A percentile compares a stretch with the other conserved stretches of the same genome.
Evolutionary conservation across 306 rosid genomes (phyloP).

Genomic region (Sicyos baderoa): DNA sequence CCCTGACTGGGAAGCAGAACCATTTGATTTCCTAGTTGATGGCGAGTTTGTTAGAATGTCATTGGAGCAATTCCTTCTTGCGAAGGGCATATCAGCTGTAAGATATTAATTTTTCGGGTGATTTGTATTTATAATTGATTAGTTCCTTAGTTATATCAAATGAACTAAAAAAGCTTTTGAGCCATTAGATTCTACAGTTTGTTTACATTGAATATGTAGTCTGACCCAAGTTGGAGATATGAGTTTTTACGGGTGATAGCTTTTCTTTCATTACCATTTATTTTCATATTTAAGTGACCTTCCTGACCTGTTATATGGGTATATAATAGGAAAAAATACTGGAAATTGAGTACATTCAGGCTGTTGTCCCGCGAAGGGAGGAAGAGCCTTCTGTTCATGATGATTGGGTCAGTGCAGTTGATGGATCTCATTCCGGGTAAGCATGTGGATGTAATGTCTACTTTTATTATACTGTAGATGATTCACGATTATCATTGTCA

Average conservation of each 20-base stretch:
- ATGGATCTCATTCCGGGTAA: constrained; percentile 81
- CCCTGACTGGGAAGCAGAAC: constrained; percentile 49
- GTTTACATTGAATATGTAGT: neutral
- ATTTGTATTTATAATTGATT: neutral
- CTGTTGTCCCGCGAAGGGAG: constrained; percentile 70
- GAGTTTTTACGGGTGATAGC: neutral
- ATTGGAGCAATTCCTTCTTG: constrained; percentile 72
- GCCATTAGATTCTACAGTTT: neutral
- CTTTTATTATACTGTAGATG: neutral
- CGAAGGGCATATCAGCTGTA: constrained; percentile 82
- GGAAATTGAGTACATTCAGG: constrained; percentile 73
- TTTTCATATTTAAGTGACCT: neutral
- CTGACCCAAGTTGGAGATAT: neutral
- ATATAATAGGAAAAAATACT: constrained; percentile 54
- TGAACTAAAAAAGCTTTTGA: neutral
- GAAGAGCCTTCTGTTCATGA: constrained; percentile 78
- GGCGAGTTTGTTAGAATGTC: constrained; percentile 84
- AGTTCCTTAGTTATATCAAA: neutral
- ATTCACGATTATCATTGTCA: neutral
- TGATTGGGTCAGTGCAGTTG: constrained; percentile 96
- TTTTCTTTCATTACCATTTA: neutral
- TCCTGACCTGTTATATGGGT: constrained; percentile 10
- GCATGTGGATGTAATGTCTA: constrained; percentile 10
- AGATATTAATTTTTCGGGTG: neutral
- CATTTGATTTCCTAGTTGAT: constrained; percentile 82